Conservation (phyloP, 768 basidiomycete species). For the Pisolithus orientalis region DNA sequence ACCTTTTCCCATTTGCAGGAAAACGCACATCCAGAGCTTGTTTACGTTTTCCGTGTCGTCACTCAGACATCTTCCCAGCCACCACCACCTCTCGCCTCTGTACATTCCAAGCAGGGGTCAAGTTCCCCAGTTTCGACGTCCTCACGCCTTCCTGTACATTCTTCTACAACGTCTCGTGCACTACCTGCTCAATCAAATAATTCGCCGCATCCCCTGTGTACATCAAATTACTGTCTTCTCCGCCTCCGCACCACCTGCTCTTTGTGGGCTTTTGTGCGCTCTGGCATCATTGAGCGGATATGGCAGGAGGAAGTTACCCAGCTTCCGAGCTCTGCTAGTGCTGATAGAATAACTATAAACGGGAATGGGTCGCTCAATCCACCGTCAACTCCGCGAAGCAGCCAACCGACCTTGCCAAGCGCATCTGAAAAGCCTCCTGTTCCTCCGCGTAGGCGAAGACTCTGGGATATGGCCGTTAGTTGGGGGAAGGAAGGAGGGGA, state of each 20-base stretch:
- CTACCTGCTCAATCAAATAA: conserved; percentile 18
- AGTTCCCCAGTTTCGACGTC: conserved; percentile 24
- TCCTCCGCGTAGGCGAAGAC: conserved; percentile 53
- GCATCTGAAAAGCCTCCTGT: conserved; percentile 48
- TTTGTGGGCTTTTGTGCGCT: conserved; percentile 84
- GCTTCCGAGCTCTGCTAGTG: conserved; percentile 19
- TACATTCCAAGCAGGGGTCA: conserved; percentile 26
- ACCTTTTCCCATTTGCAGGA: conserved; percentile 28
- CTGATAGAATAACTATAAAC: conserved; percentile 1
- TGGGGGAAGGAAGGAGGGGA: conserved; percentile 41
- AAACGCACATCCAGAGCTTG: conserved; percentile 33
- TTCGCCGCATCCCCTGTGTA: conserved; percentile 62
- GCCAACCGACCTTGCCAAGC: conserved; percentile 1
- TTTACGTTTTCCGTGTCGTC: conserved; percentile 66
- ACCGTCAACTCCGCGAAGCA: neutral
- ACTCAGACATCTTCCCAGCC: conserved; percentile 19
- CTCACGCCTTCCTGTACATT: conserved; percentile 14
- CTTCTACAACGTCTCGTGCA: conserved; percentile 40
- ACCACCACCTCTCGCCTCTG: conserved; percentile 16
- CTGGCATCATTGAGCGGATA: conserved; percentile 73
- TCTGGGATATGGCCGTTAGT: conserved; percentile 64
- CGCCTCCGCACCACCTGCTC: conserved; percentile 84
- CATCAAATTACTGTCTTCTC: conserved; percentile 78
- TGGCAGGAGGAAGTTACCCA: conserved; percentile 75
- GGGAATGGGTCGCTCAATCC: conserved; percentile 1